Base-by-base conservation (phyloP, 2,329 filamentous ascomycete species). In the Trichoderma oligosporum region DNA sequence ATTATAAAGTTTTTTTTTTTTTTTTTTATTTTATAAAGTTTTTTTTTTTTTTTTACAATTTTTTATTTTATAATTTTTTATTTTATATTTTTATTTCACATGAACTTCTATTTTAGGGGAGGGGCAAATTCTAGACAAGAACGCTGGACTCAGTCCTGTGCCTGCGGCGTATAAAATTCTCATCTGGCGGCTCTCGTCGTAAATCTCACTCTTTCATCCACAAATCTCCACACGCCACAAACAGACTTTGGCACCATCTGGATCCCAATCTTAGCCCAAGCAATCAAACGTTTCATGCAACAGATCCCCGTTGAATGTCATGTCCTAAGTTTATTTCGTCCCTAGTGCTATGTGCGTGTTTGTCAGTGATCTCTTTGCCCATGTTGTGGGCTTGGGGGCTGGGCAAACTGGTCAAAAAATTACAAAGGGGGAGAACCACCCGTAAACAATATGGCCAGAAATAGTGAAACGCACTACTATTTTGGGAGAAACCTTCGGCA, bases 171-270 rank as follows among this genome's bases (percentile, higher is more conserved):
- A 48, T 33, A n/a, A n/a, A n/a, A n/a, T n/a, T n/a, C n/a, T n/a
- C n/a, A n/a, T n/a, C n/a, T n/a, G n/a, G n/a, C n/a, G n/a, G n/a
- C n/a, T n/a, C n/a, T n/a, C n/a, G n/a, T n/a, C n/a, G n/a, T 38
- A 22, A 44, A 14, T 44, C n/a, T 24, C 25, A 22, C 31, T 49
- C 31, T 22, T 22, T 38, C 46, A 14, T 12, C 20, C 46, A 24
- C 7, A 49, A 29, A 42, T 35, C 48, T 35, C 48, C 48, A 52
- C 48, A 29, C n/a, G 16, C 36, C n/a, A 33, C 22, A 52, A 49
- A 56, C 51, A 48, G 57, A 56, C 42, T 59, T 58, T 58, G 47
- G 56, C 33, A 58, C 56, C 38, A 35, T 58, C 56, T 58, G 56
- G 56, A 41, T 35, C 54, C 38, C 41, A n/a, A 9, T 12, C 22